Evolutionary conservation across 768 basidiomycete genomes (phyloP).

Genomic region (Suillus decipiens): DNA sequence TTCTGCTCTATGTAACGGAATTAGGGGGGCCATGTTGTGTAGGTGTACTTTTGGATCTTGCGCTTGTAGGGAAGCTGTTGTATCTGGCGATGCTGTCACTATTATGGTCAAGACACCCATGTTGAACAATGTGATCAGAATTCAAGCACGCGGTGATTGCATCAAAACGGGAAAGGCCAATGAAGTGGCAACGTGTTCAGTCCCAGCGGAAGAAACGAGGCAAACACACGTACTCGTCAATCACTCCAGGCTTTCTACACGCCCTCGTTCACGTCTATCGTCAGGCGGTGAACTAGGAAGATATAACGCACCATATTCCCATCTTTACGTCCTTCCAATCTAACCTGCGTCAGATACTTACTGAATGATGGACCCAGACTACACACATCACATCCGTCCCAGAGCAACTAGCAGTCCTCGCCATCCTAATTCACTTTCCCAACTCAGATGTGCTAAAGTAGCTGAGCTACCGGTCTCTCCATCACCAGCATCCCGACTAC

Average conservation of each 20-base stretch:
- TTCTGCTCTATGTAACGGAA: conserved; percentile 42
- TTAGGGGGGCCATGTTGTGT: conserved; percentile 7
- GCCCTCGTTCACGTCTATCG: conserved; percentile 30
- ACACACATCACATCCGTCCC: conserved; percentile 29
- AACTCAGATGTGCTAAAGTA: conserved; percentile 25
- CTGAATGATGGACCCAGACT: conserved; percentile 31
- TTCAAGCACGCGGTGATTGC: conserved; percentile 18
- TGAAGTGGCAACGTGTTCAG: conserved; percentile 30
- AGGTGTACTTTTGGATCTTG: conserved; percentile 12
- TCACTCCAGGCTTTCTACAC: conserved; percentile 20
- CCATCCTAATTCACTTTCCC: conserved; percentile 18
- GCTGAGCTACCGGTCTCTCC: conserved; percentile 17
- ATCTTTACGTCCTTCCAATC: conserved; percentile 16
- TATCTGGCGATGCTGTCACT: conserved; percentile 18
- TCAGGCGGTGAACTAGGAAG: conserved; percentile 31
- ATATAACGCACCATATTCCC: conserved; percentile 30
- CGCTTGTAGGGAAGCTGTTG: conserved; percentile 12
- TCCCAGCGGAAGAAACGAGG: conserved; percentile 30
- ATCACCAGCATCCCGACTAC: conserved; percentile 21
- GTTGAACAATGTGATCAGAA: conserved; percentile 5
- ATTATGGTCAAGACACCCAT: conserved; percentile 16
- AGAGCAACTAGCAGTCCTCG: conserved; percentile 19
- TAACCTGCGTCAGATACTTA: conserved; percentile 16
- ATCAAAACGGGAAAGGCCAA: conserved; percentile 14
- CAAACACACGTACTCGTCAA: conserved; percentile 24